Conservation (phyloP, 306 rosid genomes). For the Rosa persica region DNA sequence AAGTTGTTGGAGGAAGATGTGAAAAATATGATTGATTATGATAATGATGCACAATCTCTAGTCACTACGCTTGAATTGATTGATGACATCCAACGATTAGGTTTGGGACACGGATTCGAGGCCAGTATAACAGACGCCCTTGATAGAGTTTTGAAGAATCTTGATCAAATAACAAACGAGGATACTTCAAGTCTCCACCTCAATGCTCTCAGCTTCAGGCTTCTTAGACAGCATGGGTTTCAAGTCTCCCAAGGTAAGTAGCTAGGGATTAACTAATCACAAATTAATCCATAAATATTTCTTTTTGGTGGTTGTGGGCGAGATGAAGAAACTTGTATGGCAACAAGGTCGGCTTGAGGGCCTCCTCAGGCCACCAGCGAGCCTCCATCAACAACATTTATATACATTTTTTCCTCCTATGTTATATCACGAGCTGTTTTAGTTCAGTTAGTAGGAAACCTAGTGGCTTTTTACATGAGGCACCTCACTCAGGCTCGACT, state of each 20-base stretch:
- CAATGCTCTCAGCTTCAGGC: slow-evolving; percentile 42
- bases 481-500: too few relatives aligned
- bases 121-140: slow-evolving; percentile 24
- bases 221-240: slow-evolving; percentile 48
- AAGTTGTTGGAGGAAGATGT: slow-evolving; percentile 25
- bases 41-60: not conserved
- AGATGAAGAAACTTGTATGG: too few relatives aligned
- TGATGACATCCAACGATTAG: slow-evolving; percentile 38
- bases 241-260: slow-evolving; percentile 37
- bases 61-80: slow-evolving; percentile 32
- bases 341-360: too few relatives aligned
- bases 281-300: too few relatives aligned
- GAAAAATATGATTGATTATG: slow-evolving; percentile 8
- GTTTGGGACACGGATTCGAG: slow-evolving; percentile 34
- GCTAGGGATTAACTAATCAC: not conserved
- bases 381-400: too few relatives aligned
- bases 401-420: too few relatives aligned
- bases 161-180: not conserved
- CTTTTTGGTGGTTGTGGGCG: too few relatives aligned
- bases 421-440: too few relatives aligned
- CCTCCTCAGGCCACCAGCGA: too few relatives aligned
- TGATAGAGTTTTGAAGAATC: not conserved
- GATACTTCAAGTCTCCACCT: slow-evolving; percentile 27
- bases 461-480: too few relatives aligned
- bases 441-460: too few relatives aligned